phyloP scores from a whole-genome alignment of 2,329 filamentous ascomycete genomes.

The Akanthomyces uredinophilus region DNA sequence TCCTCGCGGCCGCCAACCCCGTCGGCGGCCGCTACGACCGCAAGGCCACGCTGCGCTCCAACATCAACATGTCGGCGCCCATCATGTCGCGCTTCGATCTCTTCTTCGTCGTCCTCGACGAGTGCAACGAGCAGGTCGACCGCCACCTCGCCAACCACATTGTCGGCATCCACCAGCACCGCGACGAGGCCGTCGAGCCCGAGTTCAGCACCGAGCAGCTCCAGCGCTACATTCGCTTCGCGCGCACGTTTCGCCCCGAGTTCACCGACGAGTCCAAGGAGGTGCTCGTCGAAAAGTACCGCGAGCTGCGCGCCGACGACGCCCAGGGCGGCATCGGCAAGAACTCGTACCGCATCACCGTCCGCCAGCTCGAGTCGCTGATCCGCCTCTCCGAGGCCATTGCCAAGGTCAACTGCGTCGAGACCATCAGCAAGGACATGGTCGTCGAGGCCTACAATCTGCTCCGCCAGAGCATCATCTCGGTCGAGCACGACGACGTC shows the following conservation, averaged over 20 bases:
- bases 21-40: conserved; percentile 96
- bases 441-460: conserved; percentile 90
- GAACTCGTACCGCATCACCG: conserved; percentile 96
- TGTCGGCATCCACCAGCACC: conserved; percentile 85
- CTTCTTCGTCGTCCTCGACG: conserved; percentile 96
- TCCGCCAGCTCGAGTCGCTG: conserved; percentile 91
- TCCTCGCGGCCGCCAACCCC: conserved; percentile 92
- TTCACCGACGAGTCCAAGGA: conserved; percentile 85
- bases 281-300: conserved; percentile 86
- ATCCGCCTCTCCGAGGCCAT: conserved; percentile 97
- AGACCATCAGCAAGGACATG: conserved; percentile 78
- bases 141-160: conserved; percentile 92
- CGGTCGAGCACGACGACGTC: conserved; percentile 94
- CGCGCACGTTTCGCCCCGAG: conserved; percentile 86
- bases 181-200: conserved; percentile 84
- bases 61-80: conserved; percentile 97
- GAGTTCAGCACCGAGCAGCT: conserved; percentile 96
- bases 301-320: conserved; percentile 88
- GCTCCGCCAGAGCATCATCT: conserved; percentile 90
- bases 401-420: conserved; percentile 93
- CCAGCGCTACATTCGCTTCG: conserved; percentile 95
- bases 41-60: conserved; percentile 85
- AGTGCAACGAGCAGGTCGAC: conserved; percentile 89
- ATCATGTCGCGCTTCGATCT: conserved; percentile 99
- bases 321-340: conserved; percentile 88